These are phyloP conservation scores for Gossypium turneri DNA, from an alignment of 345 rosid genomes.

Conservation along the genomic window DNA sequence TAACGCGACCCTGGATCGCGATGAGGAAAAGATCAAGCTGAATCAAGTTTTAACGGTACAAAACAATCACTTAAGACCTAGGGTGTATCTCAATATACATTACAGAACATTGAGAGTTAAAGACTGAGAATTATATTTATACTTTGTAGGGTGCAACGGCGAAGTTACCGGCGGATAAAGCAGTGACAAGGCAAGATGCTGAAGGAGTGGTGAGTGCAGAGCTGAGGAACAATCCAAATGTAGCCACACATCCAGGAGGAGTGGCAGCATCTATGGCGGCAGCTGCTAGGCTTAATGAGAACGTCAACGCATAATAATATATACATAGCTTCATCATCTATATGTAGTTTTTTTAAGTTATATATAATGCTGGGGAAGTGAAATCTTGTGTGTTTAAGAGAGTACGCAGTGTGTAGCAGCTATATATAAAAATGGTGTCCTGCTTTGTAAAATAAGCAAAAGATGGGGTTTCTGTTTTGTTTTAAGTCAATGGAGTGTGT, in stretches of 20 bases:
- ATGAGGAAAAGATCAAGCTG: constrained; percentile 59
- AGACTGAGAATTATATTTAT: not conserved
- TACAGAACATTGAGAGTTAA: not conserved
- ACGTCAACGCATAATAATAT: not conserved
- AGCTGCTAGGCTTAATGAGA: constrained; percentile 66
- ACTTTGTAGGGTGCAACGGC: constrained; percentile 43
- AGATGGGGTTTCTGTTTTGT: too few species aligned
- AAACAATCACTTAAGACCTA: too few species aligned
- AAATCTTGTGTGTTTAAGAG: too few species aligned
- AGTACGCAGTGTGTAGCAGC: too few species aligned
- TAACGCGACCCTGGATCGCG: constrained; percentile 10
- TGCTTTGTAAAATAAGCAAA: too few species aligned
- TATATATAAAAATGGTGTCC: too few species aligned
- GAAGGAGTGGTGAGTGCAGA: constrained; percentile 66
- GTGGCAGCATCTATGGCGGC: constrained; percentile 61
- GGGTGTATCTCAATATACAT: too few species aligned
- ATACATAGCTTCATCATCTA: too few species aligned
- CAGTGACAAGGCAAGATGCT: constrained; percentile 58
- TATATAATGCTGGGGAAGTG: too few species aligned
- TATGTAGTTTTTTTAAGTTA: too few species aligned
- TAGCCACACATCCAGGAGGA: constrained; percentile 50
- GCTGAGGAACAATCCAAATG: constrained; percentile 53
- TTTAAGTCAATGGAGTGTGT: too few species aligned
- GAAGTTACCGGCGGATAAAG: constrained; percentile 54
- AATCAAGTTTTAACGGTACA: constrained; percentile 40